Percentiles rank a stretch among this genome's conserved stretches.
These are phyloP conservation scores for Wickerhamomyces strasburgensis DNA, from an alignment of 805 yeast species.

Conservation along the genomic window DNA sequence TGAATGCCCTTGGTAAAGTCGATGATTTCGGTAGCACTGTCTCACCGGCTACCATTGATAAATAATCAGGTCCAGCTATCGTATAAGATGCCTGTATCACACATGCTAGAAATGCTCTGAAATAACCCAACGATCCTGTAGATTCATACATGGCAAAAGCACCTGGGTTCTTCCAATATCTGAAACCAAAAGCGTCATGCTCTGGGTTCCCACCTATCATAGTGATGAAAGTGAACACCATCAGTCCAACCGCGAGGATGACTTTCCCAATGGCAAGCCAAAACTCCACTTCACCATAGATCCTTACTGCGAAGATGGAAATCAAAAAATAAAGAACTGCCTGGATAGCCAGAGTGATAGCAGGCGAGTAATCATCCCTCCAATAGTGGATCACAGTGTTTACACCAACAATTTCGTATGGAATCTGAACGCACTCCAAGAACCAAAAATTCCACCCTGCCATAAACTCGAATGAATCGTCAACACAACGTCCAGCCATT, in stretches of 20 bases:
- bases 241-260: constrained; percentile 66
- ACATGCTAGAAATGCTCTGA: constrained; percentile 69
- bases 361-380: constrained; percentile 73
- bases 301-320: constrained; percentile 66
- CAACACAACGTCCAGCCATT: constrained; percentile 70
- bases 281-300: constrained; percentile 81
- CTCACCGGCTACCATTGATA: constrained; percentile 84
- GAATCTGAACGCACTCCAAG: constrained; percentile 70
- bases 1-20: constrained; percentile 73
- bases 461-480: constrained; percentile 67
- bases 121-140: constrained; percentile 56
- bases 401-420: constrained; percentile 79
- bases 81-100: constrained; percentile 70
- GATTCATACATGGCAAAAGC: constrained; percentile 53
- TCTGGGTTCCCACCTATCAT: constrained; percentile 88
- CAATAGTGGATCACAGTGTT: constrained; percentile 76
- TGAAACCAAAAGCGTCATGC: constrained; percentile 56
- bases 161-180: constrained; percentile 50
- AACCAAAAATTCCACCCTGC: constrained; percentile 81
- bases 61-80: constrained; percentile 82
- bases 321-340: constrained; percentile 56
- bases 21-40: constrained; percentile 59
- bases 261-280: constrained; percentile 73
- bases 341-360: constrained; percentile 62
- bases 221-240: constrained; percentile 69